Conservation (phyloP, 1,284 basidiomycete genomes). For the Coriolopsis trogii region DNA sequence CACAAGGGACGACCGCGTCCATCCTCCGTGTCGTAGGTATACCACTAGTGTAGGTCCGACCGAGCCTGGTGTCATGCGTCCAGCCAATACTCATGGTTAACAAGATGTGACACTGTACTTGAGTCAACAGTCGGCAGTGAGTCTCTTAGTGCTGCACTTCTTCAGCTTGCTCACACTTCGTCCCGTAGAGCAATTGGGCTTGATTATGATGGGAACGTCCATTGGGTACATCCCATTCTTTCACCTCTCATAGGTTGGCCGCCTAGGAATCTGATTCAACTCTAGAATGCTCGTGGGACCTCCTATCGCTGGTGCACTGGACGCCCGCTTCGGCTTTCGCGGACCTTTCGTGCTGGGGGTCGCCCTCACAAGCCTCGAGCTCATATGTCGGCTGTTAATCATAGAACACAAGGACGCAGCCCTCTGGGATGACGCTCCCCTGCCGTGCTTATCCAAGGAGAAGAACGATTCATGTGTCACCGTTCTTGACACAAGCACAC, state of each 20-base stretch:
- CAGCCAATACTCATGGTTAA: constrained; percentile 7
- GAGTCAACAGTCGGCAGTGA: constrained; percentile 60
- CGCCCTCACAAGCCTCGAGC: constrained; percentile 59
- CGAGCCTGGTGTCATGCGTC: no score
- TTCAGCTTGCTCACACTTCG: no score
- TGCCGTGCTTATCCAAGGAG: constrained; percentile 36
- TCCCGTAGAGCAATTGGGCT: constrained; percentile 77
- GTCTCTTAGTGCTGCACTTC: no score
- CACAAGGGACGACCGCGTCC: constrained; percentile 76
- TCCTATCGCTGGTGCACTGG: constrained; percentile 72
- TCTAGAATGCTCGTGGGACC: constrained; percentile 57
- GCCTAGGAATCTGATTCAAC: not conserved
- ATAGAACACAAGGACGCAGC: constrained; percentile 66
- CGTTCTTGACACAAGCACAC: constrained; percentile 7
- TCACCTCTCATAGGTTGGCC: not conserved
- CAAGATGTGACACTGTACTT: constrained; percentile 70
- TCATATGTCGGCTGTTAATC: constrained; percentile 62
- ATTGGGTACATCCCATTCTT: constrained; percentile 50
- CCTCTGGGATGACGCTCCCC: constrained; percentile 52
- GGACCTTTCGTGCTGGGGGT: constrained; percentile 78
- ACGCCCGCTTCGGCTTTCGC: constrained; percentile 67
- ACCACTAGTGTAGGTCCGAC: constrained; percentile 60
- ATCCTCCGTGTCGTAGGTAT: constrained; percentile 79
- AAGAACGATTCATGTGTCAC: not conserved
- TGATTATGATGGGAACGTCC: constrained; percentile 72